A percentile compares a stretch with the other conserved stretches of the same genome.
These are phyloP conservation scores for Lipomyces japonicus DNA, from an alignment of 805 yeast species.

Conservation along the genomic window DNA sequence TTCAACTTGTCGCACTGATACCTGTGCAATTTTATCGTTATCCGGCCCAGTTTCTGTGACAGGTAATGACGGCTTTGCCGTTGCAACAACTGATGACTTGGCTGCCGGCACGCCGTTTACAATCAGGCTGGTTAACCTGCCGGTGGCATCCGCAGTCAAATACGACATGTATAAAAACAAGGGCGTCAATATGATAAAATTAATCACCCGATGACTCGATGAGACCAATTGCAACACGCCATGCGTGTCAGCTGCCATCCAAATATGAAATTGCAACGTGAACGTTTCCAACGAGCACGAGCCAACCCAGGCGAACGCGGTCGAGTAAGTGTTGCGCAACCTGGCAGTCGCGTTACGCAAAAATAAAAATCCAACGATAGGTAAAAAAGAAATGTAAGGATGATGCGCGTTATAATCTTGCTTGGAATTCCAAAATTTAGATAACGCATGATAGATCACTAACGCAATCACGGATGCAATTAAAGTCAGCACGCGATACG, in stretches of 20 bases:
- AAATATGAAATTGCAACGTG: constrained; percentile 32
- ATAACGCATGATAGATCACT: constrained; percentile 10
- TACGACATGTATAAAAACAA: constrained; percentile 21
- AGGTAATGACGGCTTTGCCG: constrained; percentile 5
- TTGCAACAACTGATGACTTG: constrained; percentile 4
- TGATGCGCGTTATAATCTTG: constrained; percentile 26
- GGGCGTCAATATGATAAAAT: constrained; percentile 23
- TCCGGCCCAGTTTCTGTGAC: constrained; percentile 4
- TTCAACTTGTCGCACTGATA: not conserved
- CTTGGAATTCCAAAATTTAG: constrained; percentile 18
- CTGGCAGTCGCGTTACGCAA: constrained; percentile 25
- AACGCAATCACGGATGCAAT: constrained; percentile 19
- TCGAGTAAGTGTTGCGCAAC: constrained; percentile 27
- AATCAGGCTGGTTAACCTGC: constrained; percentile 17
- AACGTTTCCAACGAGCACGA: constrained; percentile 31
- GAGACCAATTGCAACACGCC: constrained; percentile 22
- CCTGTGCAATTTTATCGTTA: not conserved
- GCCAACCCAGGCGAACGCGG: constrained; percentile 30
- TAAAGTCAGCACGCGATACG: constrained; percentile 12
- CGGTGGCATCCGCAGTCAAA: constrained; percentile 24
- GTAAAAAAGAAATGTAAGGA: constrained; percentile 21
- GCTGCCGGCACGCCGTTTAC: constrained; percentile 14
- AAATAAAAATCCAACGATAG: constrained; percentile 27
- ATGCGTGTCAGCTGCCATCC: constrained; percentile 32
- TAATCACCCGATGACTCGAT: constrained; percentile 6